phyloP scores from a whole-genome alignment of 371 early-diverging fungal genomes.

The Apophysomyces ossiformis region DNA sequence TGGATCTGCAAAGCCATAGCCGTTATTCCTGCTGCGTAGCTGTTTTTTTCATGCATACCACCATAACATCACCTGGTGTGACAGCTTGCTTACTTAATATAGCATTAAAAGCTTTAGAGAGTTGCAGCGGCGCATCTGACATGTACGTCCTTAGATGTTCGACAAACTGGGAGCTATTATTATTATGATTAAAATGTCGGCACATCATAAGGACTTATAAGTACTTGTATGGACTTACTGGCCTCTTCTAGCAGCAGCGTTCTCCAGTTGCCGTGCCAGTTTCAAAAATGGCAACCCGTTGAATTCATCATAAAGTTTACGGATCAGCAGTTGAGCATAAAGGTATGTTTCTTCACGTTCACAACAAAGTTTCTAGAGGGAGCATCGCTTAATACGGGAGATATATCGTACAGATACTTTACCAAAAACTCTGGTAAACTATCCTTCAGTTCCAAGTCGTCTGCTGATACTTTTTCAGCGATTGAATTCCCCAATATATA shows the following conservation, averaged over 20 bases:
- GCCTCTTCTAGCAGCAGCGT: slow-evolving; percentile 45
- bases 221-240: slow-evolving; percentile 26
- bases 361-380: slow-evolving; percentile 61
- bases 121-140: slow-evolving; percentile 46
- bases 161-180: slow-evolving; percentile 37
- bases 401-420: slow-evolving; percentile 16
- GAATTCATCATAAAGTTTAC: slow-evolving; percentile 52
- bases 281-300: slow-evolving; percentile 58
- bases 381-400: neutral
- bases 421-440: slow-evolving; percentile 53
- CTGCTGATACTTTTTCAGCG: slow-evolving; percentile 52
- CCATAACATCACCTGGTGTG: slow-evolving; percentile 68
- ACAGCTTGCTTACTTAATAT: slow-evolving; percentile 59
- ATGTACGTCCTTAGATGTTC: slow-evolving; percentile 55
- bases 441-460: slow-evolving; percentile 61
- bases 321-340: slow-evolving; percentile 63
- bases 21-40: slow-evolving; percentile 24
- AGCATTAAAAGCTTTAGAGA: slow-evolving; percentile 60
- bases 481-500: slow-evolving; percentile 61
- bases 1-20: slow-evolving; percentile 39
- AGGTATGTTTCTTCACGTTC: slow-evolving; percentile 74
- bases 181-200: neutral
- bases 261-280: slow-evolving; percentile 66
- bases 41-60: slow-evolving; percentile 31
- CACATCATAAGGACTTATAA: neutral